Evolutionary conservation across 768 basidiomycete genomes (phyloP), one percentile per base, ranked within the genome.

Genomic region (Leccinum barrowsii): DNA sequence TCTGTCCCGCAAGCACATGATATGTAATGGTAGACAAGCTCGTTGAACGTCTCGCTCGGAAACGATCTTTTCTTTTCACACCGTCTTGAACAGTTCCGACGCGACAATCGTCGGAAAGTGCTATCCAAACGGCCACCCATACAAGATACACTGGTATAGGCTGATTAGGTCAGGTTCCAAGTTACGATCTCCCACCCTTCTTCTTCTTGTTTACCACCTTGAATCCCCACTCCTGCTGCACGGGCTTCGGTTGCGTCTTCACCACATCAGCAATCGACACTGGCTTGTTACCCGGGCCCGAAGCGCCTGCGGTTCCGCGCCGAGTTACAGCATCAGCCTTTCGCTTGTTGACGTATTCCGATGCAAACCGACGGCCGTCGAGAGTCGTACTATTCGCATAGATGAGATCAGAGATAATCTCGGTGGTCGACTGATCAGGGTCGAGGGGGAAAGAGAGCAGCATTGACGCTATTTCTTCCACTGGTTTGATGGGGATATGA

Each of bases 131-230:
- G 57, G 55, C 32, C 32, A 55, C 68, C 57, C 47, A 32, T 63
- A 65, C 57, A 57, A 53, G 42, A 57, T 57, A 70, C 49, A 53
- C 22, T 30, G 51, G 35, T 32, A 22, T 50, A 26, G 34, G 42
- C n/a, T 30, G 49, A 26, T 56, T 40, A 28, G 34, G 32, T 30
- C 48, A 50, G 50, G 21, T 24, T 19, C 55, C 53, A 17, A 32
- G 42, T 77, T 70, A 88, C 49, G 84, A 69, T 65, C 83, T 78
- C 28, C 82, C 82, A 15, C 87, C 82, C 75, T 92, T 92, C 84
- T 93, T 97, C 79, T 95, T 97, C 80, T 95, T 94, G 65, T 94
- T 93, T 54, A 94, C 91, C 5, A 95, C 89, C 75, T 94, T 95
- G 79, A 93, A 94, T 7, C 85, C 86, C 90, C 94, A 95, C 69